A percentile compares a stretch with the other conserved stretches of the same genome.
phyloP scores from a whole-genome alignment of 192 early-diverging fungal species.

The Helicostylum pulchrum region DNA sequence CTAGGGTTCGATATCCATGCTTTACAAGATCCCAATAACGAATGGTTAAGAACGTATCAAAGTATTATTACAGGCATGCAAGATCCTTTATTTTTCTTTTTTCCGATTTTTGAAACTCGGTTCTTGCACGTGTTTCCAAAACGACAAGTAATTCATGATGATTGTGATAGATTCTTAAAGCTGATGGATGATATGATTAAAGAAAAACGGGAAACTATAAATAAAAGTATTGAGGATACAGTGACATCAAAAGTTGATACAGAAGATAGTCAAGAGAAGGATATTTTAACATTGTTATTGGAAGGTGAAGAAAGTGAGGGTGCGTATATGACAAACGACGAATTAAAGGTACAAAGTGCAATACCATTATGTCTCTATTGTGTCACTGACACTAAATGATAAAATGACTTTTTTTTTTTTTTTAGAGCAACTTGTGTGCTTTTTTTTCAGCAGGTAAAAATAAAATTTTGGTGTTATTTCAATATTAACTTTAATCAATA shows the following conservation, averaged over 20 bases:
- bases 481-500: too few species aligned
- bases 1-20: slow-evolving; percentile 51
- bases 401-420: not conserved
- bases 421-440: slow-evolving; percentile 25
- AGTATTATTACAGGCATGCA: slow-evolving; percentile 42
- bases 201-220: too few species aligned
- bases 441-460: slow-evolving; percentile 45
- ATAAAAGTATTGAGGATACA: not conserved
- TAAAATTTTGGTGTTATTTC: too few species aligned
- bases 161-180: slow-evolving; percentile 12
- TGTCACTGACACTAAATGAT: not conserved
- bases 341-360: not conserved
- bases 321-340: not conserved
- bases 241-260: too few species aligned
- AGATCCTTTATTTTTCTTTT: slow-evolving; percentile 49
- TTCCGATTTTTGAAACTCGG: slow-evolving; percentile 46
- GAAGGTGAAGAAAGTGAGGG: slow-evolving; percentile 7
- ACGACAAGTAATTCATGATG: slow-evolving; percentile 1
- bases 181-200: slow-evolving; percentile 12
- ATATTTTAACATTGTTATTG: slow-evolving; percentile 32
- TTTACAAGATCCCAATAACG: slow-evolving; percentile 41
- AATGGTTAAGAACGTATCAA: slow-evolving; percentile 45
- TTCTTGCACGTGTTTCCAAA: slow-evolving; percentile 1
- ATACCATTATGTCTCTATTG: slow-evolving; percentile 10
- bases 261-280: slow-evolving; percentile 15